These are phyloP conservation scores for Mycena vitilis DNA, from an alignment of 768 basidiomycete genomes.

Conservation along the genomic window DNA sequence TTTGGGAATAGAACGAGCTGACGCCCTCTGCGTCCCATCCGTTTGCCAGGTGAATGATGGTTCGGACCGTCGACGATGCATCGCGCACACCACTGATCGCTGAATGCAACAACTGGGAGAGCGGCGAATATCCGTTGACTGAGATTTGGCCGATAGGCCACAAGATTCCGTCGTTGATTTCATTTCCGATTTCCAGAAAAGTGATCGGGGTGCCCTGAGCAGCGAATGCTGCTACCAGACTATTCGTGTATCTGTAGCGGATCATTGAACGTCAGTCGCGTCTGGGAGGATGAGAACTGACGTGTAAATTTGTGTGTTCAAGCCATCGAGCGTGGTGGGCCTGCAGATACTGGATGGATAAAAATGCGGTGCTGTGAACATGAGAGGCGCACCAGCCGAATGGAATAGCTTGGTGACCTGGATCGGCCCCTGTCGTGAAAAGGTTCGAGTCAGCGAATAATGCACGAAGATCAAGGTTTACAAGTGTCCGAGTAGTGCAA, in stretches of 20 bases:
- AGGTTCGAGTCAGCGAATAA: not conserved
- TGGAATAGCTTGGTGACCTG: conserved; percentile 70
- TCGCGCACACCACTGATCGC: conserved; percentile 65
- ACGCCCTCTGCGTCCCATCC: conserved; percentile 65
- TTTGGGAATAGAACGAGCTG: conserved; percentile 61
- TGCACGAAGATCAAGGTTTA: conserved; percentile 39
- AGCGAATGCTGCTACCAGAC: conserved; percentile 61
- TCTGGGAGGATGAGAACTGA: conserved; percentile 39
- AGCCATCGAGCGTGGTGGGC: conserved; percentile 49
- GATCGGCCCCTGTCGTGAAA: conserved; percentile 65
- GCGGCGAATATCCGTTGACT: conserved; percentile 59
- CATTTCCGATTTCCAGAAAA: conserved; percentile 68
- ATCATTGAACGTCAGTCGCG: not conserved
- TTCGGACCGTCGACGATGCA: conserved; percentile 59
- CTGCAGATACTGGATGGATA: not conserved
- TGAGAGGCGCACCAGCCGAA: conserved; percentile 60
- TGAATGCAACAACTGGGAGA: conserved; percentile 71
- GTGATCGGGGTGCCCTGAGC: conserved; percentile 65
- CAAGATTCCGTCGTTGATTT: conserved; percentile 73
- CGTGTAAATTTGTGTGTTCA: conserved; percentile 71
- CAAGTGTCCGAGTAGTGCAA: conserved; percentile 74
- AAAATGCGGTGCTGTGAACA: not conserved
- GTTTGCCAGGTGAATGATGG: conserved; percentile 71
- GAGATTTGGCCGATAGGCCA: conserved; percentile 71
- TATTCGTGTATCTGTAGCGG: conserved; percentile 58